Percentiles rank a stretch among this genome's conserved stretches.
These are phyloP conservation scores for Lippia alba DNA, from an alignment of 305 asterid species.

Conservation along the genomic window DNA sequence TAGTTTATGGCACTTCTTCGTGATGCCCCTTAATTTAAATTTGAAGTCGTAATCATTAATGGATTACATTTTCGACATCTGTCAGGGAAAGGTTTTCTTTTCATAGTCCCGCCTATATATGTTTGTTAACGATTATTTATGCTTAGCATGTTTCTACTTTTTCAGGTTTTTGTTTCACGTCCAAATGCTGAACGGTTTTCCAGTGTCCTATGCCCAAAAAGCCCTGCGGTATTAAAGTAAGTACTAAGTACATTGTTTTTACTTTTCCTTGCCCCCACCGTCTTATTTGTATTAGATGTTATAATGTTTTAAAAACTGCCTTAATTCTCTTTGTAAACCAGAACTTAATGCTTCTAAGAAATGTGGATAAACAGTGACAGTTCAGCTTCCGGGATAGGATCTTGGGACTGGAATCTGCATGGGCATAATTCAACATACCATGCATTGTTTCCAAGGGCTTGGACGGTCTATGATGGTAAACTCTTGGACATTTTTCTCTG, in stretches of 20 bases:
- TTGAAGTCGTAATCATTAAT: neutral
- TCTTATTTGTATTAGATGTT: conserved; percentile 12
- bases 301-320: conserved; percentile 9
- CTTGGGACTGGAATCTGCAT: conserved; percentile 94
- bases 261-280: conserved; percentile 3
- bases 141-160: conserved; percentile 13
- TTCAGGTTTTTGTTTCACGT: conserved; percentile 86
- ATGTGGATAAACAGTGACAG: conserved; percentile 65
- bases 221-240: conserved; percentile 60
- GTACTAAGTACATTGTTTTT: conserved; percentile 31
- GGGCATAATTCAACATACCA: conserved; percentile 82
- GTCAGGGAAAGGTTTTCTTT: conserved; percentile 12
- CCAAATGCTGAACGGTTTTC: conserved; percentile 72
- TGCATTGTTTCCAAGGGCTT: conserved; percentile 94
- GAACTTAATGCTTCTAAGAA: conserved; percentile 30
- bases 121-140: conserved; percentile 16
- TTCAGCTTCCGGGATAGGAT: conserved; percentile 81
- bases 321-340: conserved; percentile 6
- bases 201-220: conserved; percentile 80
- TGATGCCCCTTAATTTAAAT: conserved; percentile 14
- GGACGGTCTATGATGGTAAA: conserved; percentile 93
- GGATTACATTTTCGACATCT: neutral
- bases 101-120: conserved; percentile 6
- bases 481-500: conserved; percentile 27
- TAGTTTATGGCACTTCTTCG: neutral